A percentile compares a stretch with the other conserved stretches of the same genome.
Conservation (phyloP, 139 green algal species). For the Chlorella vulgaris region DNA sequence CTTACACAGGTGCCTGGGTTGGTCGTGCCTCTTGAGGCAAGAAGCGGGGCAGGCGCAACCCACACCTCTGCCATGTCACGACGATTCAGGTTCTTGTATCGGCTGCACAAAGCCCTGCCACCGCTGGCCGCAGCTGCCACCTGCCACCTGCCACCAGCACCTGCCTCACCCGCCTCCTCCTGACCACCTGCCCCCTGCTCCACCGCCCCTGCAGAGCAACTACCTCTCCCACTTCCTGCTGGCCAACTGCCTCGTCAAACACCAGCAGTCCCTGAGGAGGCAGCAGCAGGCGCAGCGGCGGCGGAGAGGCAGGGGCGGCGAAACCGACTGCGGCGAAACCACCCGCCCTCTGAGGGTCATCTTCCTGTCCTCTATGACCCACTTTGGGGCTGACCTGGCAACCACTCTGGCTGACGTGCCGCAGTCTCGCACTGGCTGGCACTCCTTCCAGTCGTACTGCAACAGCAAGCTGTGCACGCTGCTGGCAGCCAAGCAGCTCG, state of each 20-base stretch:
- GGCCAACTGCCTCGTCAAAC: not conserved
- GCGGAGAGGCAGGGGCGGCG: slow-evolving; percentile 13
- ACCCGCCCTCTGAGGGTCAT: slow-evolving; percentile 8
- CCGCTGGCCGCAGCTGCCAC: too few species aligned
- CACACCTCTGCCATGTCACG: too few species aligned
- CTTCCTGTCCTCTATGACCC: slow-evolving; percentile 20
- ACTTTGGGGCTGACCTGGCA: slow-evolving; percentile 30
- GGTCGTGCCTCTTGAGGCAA: too few species aligned
- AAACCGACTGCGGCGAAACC: not conserved
- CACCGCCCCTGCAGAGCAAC: slow-evolving; percentile 57
- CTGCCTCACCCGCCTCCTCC: not conserved
- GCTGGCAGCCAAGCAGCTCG: slow-evolving; percentile 60
- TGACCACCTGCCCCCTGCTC: not conserved
- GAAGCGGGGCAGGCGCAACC: too few species aligned
- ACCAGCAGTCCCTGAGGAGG: slow-evolving; percentile 33
- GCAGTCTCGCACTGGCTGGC: slow-evolving; percentile 25
- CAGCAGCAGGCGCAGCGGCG: slow-evolving; percentile 55
- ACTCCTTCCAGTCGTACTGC: slow-evolving; percentile 50
- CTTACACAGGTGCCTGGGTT: not conserved
- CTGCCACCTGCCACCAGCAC: too few species aligned
- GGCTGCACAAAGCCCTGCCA: too few species aligned
- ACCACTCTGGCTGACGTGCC: slow-evolving; percentile 16
- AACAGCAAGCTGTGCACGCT: slow-evolving; percentile 70
- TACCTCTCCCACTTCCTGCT: slow-evolving; percentile 61
- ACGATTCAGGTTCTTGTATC: too few species aligned